phyloP scores from a whole-genome alignment of 2,329 filamentous ascomycete genomes.

The Microsporum audouinii region DNA sequence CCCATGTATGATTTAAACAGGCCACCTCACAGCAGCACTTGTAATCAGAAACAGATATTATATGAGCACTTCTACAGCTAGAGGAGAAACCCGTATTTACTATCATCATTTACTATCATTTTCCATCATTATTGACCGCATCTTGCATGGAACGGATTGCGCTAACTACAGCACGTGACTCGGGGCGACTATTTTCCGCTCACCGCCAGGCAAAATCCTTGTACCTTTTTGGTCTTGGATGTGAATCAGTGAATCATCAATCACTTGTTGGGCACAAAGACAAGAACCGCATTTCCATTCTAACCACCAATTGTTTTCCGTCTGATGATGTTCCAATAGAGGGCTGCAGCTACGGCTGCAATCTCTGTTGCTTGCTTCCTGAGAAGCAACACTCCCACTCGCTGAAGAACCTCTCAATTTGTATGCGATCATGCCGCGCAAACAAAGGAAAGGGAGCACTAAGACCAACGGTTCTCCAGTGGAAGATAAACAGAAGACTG shows the following conservation, averaged over 20 bases:
- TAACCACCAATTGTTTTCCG: conserved; percentile 5
- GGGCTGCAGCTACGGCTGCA: conserved; percentile 36
- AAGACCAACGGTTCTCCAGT: conserved; percentile 25
- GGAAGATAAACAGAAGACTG: conserved; percentile 27
- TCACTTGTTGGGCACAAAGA: conserved; percentile 5
- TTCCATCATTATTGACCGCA: not conserved
- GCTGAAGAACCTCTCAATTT: conserved; percentile 16
- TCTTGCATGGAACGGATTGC: not conserved
- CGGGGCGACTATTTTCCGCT: conserved; percentile 1
- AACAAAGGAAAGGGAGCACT: conserved; percentile 32
- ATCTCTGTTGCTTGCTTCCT: conserved; percentile 23
- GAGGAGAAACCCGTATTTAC: no score
- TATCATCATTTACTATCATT: not conserved
- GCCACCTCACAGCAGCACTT: no score
- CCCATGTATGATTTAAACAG: no score
- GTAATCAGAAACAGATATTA: no score
- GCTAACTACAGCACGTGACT: not conserved
- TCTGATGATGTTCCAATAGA: conserved; percentile 27
- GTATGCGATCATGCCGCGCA: conserved; percentile 34
- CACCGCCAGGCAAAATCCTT: not conserved
- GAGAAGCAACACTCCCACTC: conserved; percentile 22
- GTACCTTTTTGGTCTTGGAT: not conserved
- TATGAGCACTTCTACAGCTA: no score
- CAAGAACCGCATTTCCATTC: conserved; percentile 1
- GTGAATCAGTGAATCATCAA: not conserved